Evolutionary conservation across 768 basidiomycete species (phyloP).

Genomic region (Naematelia aurantialba): DNA sequence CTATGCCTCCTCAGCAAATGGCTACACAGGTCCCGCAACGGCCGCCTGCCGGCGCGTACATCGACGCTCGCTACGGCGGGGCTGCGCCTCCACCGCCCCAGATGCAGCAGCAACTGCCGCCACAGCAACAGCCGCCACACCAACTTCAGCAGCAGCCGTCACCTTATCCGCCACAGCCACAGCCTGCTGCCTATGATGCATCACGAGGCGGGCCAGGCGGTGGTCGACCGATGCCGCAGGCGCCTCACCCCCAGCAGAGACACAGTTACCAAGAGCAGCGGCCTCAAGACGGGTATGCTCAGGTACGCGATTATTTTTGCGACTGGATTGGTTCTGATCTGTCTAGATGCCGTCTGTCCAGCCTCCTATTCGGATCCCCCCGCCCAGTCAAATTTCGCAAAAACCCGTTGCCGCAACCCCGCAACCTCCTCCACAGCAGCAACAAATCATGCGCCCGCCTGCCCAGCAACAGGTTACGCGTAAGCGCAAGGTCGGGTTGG

Average conservation of each 20-base stretch:
- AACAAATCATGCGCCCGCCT: constrained; percentile 46
- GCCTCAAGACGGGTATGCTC: constrained; percentile 23
- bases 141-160: constrained; percentile 51
- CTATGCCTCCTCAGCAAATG: constrained; percentile 14
- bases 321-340: background rate
- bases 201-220: constrained; percentile 20
- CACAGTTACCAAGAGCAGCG: constrained; percentile 28
- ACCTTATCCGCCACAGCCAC: constrained; percentile 41
- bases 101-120: constrained; percentile 16
- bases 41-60: constrained; percentile 5
- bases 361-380: constrained; percentile 2
- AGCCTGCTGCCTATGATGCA: constrained; percentile 23
- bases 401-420: constrained; percentile 15
- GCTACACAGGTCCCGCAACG: constrained; percentile 8
- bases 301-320: constrained; percentile 9
- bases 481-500: constrained; percentile 78
- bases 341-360: constrained; percentile 26
- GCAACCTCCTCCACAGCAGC: constrained; percentile 20
- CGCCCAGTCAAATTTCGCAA: constrained; percentile 6
- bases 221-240: constrained; percentile 30
- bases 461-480: constrained; percentile 14
- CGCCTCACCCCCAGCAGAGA: constrained; percentile 20
- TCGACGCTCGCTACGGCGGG: background rate
- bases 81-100: constrained; percentile 28
- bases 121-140: constrained; percentile 24